A percentile compares a stretch with the other conserved stretches of the same genome.
Conservation (phyloP, 2,329 filamentous ascomycete genomes). For the Pyrenophora tritici-repentis region DNA sequence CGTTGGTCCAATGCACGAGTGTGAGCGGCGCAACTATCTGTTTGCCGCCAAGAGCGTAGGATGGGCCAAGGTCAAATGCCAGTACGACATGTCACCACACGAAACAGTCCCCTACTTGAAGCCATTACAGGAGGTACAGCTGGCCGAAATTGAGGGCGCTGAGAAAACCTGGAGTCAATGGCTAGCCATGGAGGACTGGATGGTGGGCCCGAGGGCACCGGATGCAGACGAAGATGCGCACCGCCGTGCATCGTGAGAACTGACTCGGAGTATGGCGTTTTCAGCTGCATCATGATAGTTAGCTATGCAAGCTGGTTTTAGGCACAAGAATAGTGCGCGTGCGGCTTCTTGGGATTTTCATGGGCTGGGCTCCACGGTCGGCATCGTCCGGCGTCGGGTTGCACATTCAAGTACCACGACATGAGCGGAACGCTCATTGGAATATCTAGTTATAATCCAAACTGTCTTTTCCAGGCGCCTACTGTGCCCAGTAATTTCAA, state of each 20-base stretch:
- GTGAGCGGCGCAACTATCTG: constrained; percentile 90
- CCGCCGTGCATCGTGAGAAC: constrained; percentile 27
- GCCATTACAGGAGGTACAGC: constrained; percentile 75
- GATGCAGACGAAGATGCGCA: constrained; percentile 39
- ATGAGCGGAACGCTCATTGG: background rate
- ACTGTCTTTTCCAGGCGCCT: background rate
- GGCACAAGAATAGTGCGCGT: constrained; percentile 12
- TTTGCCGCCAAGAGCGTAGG: constrained; percentile 92
- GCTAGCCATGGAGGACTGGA: constrained; percentile 98
- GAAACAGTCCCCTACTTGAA: constrained; percentile 87
- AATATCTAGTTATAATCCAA: background rate
- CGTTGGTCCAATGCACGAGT: constrained; percentile 81
- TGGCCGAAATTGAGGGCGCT: constrained; percentile 80
- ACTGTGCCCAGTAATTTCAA: no score
- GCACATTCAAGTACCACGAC: constrained; percentile 1
- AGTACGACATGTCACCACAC: constrained; percentile 84
- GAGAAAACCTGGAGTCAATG: constrained; percentile 91
- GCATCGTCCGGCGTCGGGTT: constrained; percentile 5
- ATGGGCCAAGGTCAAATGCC: constrained; percentile 86
- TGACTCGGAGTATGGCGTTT: constrained; percentile 31
- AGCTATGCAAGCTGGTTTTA: constrained; percentile 3
- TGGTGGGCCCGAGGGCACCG: constrained; percentile 83
- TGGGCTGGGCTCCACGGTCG: constrained; percentile 22
- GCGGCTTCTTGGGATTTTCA: constrained; percentile 10
- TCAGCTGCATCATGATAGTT: constrained; percentile 18